These are phyloP conservation scores for Speleostelium caveatum DNA, from an alignment of 78 protist genomes.

Conservation along the genomic window DNA sequence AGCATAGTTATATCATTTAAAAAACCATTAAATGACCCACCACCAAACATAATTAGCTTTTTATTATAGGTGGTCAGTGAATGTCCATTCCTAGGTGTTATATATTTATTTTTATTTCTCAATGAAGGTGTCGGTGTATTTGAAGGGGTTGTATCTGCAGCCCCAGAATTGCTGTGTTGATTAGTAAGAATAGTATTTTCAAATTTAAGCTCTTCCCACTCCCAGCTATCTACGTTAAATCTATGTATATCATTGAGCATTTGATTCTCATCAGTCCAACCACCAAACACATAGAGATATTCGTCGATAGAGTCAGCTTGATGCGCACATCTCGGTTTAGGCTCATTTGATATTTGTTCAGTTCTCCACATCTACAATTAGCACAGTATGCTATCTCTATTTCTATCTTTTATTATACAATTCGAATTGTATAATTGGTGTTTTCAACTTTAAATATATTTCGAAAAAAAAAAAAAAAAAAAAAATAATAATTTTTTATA, in stretches of 20 bases:
- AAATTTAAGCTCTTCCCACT: slow-evolving; percentile 43
- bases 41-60: slow-evolving; percentile 59
- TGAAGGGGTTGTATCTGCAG: too few species aligned
- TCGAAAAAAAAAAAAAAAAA: neutral
- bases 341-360: slow-evolving; percentile 54
- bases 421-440: too few species aligned
- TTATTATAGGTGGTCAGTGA: slow-evolving; percentile 29
- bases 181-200: neutral
- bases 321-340: slow-evolving; percentile 72
- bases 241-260: slow-evolving; percentile 58
- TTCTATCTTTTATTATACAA: too few species aligned
- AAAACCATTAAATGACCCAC: slow-evolving; percentile 73
- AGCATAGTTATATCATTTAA: slow-evolving; percentile 37
- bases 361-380: slow-evolving; percentile 57
- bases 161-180: too few species aligned
- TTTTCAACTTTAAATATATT: too few species aligned
- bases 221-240: slow-evolving; percentile 52
- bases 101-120: neutral
- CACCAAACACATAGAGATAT: slow-evolving; percentile 67
- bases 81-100: slow-evolving; percentile 69
- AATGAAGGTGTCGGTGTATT: too few species aligned
- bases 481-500: too few species aligned
- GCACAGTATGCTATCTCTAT: neutral
- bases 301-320: slow-evolving; percentile 42
- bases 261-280: slow-evolving; percentile 73